Conservation (phyloP, 495 filamentous ascomycete species). For the Penicillium silybi region DNA sequence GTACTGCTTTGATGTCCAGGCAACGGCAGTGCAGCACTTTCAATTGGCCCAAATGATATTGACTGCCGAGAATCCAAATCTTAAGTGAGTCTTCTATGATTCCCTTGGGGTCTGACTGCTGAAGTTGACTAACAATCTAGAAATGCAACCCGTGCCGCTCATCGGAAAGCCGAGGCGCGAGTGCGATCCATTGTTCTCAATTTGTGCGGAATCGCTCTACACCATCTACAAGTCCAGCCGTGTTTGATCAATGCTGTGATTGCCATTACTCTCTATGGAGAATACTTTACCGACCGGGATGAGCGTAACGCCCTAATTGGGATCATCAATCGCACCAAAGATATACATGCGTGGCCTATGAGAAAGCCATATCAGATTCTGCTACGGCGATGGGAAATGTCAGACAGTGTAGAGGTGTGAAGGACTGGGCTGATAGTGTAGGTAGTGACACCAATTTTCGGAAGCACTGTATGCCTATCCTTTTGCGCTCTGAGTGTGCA, state of each 20-base stretch:
- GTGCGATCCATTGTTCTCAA: conserved; percentile 24
- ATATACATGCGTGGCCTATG: conserved; percentile 18
- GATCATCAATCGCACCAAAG: conserved; percentile 13
- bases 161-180: conserved; percentile 22
- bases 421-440: no score
- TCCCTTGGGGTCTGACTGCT: no score
- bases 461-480: no score
- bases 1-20: conserved; percentile 21
- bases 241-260: conserved; percentile 27
- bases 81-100: conserved; percentile 15
- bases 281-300: conserved; percentile 23
- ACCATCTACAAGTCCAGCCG: conserved; percentile 14
- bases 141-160: conserved; percentile 12
- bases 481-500: no score
- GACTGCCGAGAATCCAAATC: conserved; percentile 21
- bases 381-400: conserved; percentile 11
- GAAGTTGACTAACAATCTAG: neutral
- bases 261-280: conserved; percentile 21
- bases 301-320: conserved; percentile 21
- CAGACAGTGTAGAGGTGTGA: conserved; percentile 12
- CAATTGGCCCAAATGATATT: conserved; percentile 22
- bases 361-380: conserved; percentile 13
- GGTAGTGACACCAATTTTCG: no score
- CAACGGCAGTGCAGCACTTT: conserved; percentile 22
- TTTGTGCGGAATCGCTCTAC: conserved; percentile 22